Evolutionary conservation across 192 early-diverging fungal species (phyloP).

Genomic region (Backusella circina): DNA sequence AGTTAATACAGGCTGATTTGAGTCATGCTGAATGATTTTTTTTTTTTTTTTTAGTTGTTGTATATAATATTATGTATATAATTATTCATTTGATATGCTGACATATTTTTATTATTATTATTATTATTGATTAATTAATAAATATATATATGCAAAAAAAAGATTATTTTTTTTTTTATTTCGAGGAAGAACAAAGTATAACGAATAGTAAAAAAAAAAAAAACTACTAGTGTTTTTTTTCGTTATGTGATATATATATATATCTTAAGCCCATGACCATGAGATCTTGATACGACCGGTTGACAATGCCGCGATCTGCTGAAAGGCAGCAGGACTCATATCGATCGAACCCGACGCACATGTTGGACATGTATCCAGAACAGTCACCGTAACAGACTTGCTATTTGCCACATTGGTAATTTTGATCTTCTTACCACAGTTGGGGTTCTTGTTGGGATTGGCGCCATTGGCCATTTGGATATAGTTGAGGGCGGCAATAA

Average conservation of each 20-base stretch:
- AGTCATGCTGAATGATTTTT: background rate
- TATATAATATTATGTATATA: background rate
- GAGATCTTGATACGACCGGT: slow-evolving; percentile 27
- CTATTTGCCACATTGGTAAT: slow-evolving; percentile 15
- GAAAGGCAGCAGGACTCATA: slow-evolving; percentile 47
- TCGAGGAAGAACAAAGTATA: background rate
- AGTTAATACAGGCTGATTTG: background rate
- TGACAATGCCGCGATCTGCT: slow-evolving; percentile 23
- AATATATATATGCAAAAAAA: background rate
- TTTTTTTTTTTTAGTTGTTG: background rate
- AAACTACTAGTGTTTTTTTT: background rate
- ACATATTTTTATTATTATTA: background rate
- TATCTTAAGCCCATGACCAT: slow-evolving; percentile 32
- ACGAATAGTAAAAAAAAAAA: background rate
- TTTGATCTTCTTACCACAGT: slow-evolving; percentile 48
- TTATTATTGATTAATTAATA: background rate
- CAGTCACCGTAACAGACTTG: slow-evolving; percentile 42
- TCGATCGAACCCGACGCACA: slow-evolving; percentile 43
- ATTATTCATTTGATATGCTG: no score
- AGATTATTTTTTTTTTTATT: background rate
- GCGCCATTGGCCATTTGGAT: slow-evolving; percentile 46
- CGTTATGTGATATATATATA: no score
- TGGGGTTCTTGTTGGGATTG: slow-evolving; percentile 45
- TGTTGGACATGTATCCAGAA: slow-evolving; percentile 30
- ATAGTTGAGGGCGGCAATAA: slow-evolving; percentile 55